Evolutionary conservation across 78 protist species (phyloP), one percentile per base, ranked within the genome.

Genomic region (Dictyostelium purpureum): DNA sequence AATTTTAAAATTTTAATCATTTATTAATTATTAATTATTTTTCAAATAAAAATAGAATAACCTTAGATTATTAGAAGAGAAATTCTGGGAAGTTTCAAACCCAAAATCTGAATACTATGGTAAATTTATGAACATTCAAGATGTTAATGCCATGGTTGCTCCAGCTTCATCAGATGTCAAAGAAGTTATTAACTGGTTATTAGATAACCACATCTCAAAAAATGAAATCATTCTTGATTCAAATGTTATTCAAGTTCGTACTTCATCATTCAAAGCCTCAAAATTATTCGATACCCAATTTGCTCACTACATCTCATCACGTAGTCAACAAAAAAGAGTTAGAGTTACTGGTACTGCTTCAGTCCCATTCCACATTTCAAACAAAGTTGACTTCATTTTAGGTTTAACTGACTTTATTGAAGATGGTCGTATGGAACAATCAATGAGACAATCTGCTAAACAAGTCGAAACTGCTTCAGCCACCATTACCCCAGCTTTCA

Each of bases 331-430:
- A 9, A 19, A 12, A n/a, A 61, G 81, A 71, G 31, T 57, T 47
- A 47, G 96, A 52, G 52, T 81, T 26, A 40, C 33, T 16, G 96
- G 93, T 57, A 42, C 24, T 43, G 87, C 77, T 18, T 81, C 37
- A 5, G 37, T 93, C 10, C 96, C 96, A 51, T 21, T 12, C 38
- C 49, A 42, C 21, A 35, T 88, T 42, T 3, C 54, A 11, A 31
- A 49, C 0, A 93, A 93, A 54, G 37, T 93, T 26, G 96, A 93
- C 28, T 93, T 93, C 49, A 51, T 93, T 28, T 63, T 66, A 9
- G 96, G 96, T 71, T 11, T 89, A 47, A 52, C 94, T 12, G 94
- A 89, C 42, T 77, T 89, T 57, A 73, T 89, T 61, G 80, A 70
- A 70, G 94, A 82, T 70, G 70, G 57, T 31, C 35, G 31, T 45